Evolutionary conservation across 2,329 filamentous ascomycete species (phyloP), one percentile per base, ranked within the genome.

Genomic region (Aquanectria penicillioides): DNA sequence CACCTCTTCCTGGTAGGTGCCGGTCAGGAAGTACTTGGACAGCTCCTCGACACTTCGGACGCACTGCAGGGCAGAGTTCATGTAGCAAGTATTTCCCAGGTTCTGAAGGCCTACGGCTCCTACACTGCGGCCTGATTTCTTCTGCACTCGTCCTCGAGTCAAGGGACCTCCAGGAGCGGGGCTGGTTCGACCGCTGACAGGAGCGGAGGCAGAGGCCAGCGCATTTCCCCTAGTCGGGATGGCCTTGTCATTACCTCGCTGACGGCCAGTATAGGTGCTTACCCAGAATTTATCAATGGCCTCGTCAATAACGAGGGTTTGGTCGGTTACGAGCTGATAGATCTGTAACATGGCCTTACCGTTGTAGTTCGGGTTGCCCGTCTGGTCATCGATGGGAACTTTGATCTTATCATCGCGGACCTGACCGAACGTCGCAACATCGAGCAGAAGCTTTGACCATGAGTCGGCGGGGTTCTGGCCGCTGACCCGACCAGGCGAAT

Each of bases 31-130:
- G 75, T 97, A 99, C 70, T 93, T 89, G 5, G 93, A 94, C 63
- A 99, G 80, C 75, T 99, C 95, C 72, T 97, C 92, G 0, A 97
- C 93, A 68, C 92, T 96, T 47, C 94, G 89, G 48, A 99, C 87
- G 74, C 95, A 99, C 74, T 99, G 95, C 52, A 98, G 81, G 9
- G 95, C 95, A 18, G 94, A 97, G 76, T 98, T 98, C 94, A 98
- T 97, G 78, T 99, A 99, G 77, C 95, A 99, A 0, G 95, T 98
- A 71, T 99, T 99, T 44, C 95, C 95, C 12, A 99, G 80, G 71
- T 99, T 99, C 63, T 86, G 88, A 49, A 99, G 80, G 28, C 95
- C 95, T 36, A 94, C 91, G 34, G 89, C 90, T 26, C 95, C 95
- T 28, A 88, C 77, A 11, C 87, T 86, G 61, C 88, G 87, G 9